These are phyloP conservation scores for Cyphellophora attinorum DNA, from an alignment of 2,329 filamentous ascomycete genomes.

Conservation along the genomic window DNA sequence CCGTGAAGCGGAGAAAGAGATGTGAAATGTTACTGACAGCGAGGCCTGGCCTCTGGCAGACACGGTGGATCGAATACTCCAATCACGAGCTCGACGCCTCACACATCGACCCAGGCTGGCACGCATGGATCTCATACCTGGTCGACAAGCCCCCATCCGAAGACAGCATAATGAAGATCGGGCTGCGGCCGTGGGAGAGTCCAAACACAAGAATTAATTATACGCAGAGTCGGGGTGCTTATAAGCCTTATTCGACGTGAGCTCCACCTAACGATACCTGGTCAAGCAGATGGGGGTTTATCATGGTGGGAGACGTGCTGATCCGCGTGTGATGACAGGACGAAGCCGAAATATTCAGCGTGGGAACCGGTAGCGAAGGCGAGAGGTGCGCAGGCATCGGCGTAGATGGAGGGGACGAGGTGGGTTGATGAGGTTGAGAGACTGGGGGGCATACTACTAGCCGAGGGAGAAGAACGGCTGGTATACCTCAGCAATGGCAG, in stretches of 20 bases:
- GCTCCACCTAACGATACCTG: background rate
- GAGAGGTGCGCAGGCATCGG: conserved; percentile 15
- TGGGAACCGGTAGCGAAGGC: conserved; percentile 25
- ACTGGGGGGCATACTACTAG: too few relatives aligned
- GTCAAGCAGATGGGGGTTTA: background rate
- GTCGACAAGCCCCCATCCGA: conserved; percentile 75
- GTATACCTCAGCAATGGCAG: too few relatives aligned
- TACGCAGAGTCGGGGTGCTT: conserved; percentile 69
- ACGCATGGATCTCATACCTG: conserved; percentile 92
- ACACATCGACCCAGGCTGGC: conserved; percentile 94
- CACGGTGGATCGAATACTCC: conserved; percentile 96
- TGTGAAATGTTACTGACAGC: too few relatives aligned
- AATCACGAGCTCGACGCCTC: conserved; percentile 54
- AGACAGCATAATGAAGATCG: conserved; percentile 61
- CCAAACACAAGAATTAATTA: conserved; percentile 63
- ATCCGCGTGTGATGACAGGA: conserved; percentile 15
- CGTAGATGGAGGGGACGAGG: too few relatives aligned
- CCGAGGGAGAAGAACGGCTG: too few relatives aligned
- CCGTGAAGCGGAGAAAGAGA: too few relatives aligned
- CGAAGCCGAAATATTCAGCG: conserved; percentile 25
- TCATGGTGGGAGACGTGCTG: background rate
- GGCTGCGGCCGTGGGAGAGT: conserved; percentile 66
- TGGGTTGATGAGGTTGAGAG: too few relatives aligned
- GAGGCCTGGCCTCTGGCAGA: conserved; percentile 32
- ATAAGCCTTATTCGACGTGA: conserved; percentile 91